phyloP scores from a whole-genome alignment of 345 rosid species.

The Syzygium oleosum region DNA sequence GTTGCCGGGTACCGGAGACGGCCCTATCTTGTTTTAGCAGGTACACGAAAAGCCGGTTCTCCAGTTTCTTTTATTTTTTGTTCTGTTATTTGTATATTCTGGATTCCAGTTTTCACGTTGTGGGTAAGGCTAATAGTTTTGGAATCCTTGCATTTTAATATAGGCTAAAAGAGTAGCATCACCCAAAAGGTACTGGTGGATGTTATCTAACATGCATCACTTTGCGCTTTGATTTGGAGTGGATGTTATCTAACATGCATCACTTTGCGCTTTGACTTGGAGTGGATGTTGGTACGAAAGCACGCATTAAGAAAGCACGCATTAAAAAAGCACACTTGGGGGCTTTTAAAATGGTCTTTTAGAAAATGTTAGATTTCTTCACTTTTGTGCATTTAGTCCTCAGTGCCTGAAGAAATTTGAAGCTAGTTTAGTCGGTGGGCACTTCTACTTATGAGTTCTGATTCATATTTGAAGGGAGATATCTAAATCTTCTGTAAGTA shows the following conservation, averaged over 20 bases:
- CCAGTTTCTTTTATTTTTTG: not conserved
- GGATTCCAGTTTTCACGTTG: not conserved
- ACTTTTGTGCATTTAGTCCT: not conserved
- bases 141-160: not conserved
- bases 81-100: not conserved
- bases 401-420: not conserved
- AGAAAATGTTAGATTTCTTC: not conserved
- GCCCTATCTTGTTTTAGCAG: conserved; percentile 59
- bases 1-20: conserved; percentile 47
- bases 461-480: not conserved
- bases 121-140: not conserved
- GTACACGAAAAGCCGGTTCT: conserved; percentile 5
- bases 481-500: not conserved
- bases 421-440: not conserved
- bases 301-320: not conserved
- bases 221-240: not conserved
- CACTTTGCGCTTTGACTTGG: not conserved
- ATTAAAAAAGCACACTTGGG: not conserved
- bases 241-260: not conserved
- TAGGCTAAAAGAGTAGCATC: not conserved
- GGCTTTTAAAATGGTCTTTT: not conserved
- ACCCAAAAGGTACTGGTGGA: not conserved
- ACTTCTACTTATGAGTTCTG: not conserved
- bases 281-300: not conserved
- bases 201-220: not conserved